Base-by-base conservation (phyloP, 495 filamentous ascomycete genomes). In the Monascus purpureus region DNA sequence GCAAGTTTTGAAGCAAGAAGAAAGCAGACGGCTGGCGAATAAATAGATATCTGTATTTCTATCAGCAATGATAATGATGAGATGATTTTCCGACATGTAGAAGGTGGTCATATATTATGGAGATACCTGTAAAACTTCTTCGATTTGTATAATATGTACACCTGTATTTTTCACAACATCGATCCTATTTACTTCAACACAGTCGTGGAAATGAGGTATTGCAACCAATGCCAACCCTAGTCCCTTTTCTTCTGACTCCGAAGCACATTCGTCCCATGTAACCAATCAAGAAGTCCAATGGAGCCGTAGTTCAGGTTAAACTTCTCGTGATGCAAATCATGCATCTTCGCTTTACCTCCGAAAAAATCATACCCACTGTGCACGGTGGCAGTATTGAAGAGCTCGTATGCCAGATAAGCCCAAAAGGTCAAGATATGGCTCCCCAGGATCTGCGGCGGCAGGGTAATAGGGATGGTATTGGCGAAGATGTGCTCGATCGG, bases 341-440 rank as follows among this genome's bases (percentile, higher is more conserved):
- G 71, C 40, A 53, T 59, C 37, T 50, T 55, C 0, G 64, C 63
- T 31, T 55, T 45, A 15, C 50, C 45, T 1, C 33, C 35, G 5
- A 59, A 51, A 22, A 73, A 65, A 19, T 70, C 69, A 47, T 70
- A 73, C 6, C 72, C 72, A 35, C 61, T 67, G 43, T 74, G 69
- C 28, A 67, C 63, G 2, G 60, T 61, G 1, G 49, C 51, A 19
- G 69, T 70, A 37, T 70, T 62, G 13, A 69, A 36, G 25, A 73
- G 41, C 41, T 60, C 56, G 13, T 46, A 57, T 1, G 43, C 54
- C 26, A 70, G 30, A 32, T 63, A 72, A 3, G 44, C 32, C 66
- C 65, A 71, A 35, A 69, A 61, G 0, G 67, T 71, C 22, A 74
- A 17, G 1, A 74, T 39, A 35, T 73, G 65, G 8, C 51, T 50